Evolutionary conservation across 202 grass and related monocot genomes (phyloP).

Genomic region (Alloteropsis angusta): DNA sequence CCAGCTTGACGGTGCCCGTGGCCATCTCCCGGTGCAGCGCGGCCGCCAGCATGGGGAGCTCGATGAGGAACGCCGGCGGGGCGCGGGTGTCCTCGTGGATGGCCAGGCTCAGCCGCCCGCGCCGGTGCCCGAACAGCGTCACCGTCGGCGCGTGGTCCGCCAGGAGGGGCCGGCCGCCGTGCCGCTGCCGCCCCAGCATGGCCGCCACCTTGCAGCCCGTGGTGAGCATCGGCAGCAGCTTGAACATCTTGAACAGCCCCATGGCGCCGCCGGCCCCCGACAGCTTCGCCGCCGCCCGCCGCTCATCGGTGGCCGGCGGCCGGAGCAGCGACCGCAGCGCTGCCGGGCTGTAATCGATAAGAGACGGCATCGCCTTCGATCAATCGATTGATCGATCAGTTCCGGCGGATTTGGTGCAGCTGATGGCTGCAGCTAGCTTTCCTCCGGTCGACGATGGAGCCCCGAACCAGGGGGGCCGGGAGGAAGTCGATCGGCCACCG

Average conservation of each 20-base stretch:
- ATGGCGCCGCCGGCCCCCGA: not conserved
- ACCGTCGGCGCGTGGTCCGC: constrained; percentile 72
- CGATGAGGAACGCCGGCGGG: constrained; percentile 73
- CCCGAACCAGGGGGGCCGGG: not conserved
- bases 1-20: constrained; percentile 59
- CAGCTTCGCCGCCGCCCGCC: constrained; percentile 36
- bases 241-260: constrained; percentile 85
- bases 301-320: constrained; percentile 45
- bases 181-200: constrained; percentile 59
- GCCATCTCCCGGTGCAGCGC: constrained; percentile 85
- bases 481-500: constrained; percentile 8
- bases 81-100: constrained; percentile 89
- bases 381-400: not conserved
- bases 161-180: constrained; percentile 37
- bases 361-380: constrained; percentile 42
- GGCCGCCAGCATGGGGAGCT: constrained; percentile 70
- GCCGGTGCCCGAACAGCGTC: constrained; percentile 73
- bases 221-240: constrained; percentile 76
- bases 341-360: constrained; percentile 40
- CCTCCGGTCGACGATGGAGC: not conserved
- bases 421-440: not conserved
- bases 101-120: constrained; percentile 69
- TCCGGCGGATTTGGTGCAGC: not conserved
- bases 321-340: constrained; percentile 51
- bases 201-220: constrained; percentile 86